Evolutionary conservation across 768 basidiomycete species (phyloP).

Genomic region (Coprinellus aureogranulatus): DNA sequence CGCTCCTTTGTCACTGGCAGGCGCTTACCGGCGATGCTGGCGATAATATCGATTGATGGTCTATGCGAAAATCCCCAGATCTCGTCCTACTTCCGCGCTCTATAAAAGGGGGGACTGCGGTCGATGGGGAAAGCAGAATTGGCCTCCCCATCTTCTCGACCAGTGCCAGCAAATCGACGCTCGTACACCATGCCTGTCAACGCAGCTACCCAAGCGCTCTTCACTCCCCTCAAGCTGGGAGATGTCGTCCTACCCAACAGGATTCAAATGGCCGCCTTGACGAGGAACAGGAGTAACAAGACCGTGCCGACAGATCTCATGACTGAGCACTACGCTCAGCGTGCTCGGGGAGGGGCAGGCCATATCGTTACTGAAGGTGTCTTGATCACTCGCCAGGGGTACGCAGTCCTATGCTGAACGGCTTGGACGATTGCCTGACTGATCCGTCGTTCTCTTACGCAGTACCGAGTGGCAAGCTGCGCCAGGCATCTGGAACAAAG

Average conservation of each 20-base stretch:
- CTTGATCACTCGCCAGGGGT: constrained; percentile 43
- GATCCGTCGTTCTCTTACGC: not conserved
- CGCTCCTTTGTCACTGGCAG: no score
- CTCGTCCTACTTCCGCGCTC: no score
- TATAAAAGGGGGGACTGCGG: no score
- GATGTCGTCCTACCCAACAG: constrained; percentile 36
- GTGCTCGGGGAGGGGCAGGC: constrained; percentile 34
- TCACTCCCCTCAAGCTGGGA: constrained; percentile 35
- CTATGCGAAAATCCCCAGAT: no score
- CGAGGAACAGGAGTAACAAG: constrained; percentile 36
- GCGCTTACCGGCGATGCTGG: no score
- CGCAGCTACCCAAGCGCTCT: constrained; percentile 17
- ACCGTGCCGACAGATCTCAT: constrained; percentile 39
- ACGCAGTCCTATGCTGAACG: not conserved
- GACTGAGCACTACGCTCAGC: constrained; percentile 41
- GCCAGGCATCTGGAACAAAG: constrained; percentile 46
- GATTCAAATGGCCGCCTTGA: constrained; percentile 39
- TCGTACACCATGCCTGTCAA: no score
- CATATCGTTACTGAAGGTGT: constrained; percentile 40
- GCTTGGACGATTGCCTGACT: not conserved
- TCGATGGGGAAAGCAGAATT: no score
- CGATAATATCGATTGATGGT: no score
- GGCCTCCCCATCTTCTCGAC: no score
- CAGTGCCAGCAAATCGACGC: no score
- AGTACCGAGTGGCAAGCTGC: constrained; percentile 44